phyloP scores from a whole-genome alignment of 768 basidiomycete species.

The Leccinellum albellum region DNA sequence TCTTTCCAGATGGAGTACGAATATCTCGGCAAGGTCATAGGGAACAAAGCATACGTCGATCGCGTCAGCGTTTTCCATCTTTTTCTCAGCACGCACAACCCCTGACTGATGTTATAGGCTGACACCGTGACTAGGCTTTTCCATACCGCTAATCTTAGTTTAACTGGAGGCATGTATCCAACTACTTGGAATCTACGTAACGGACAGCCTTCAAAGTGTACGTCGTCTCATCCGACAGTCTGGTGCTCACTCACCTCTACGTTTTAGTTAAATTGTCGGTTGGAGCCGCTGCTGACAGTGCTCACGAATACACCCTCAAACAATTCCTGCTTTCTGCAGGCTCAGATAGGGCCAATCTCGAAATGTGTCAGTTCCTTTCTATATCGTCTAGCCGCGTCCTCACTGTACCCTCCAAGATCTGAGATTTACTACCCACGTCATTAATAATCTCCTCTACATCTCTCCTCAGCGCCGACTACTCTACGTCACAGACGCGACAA shows the following conservation, averaged over 20 bases:
- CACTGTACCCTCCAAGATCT: conserved; percentile 42
- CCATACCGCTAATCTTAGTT: conserved; percentile 40
- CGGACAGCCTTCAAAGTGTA: conserved; percentile 47
- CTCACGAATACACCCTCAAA: conserved; percentile 76
- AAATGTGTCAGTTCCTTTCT: conserved; percentile 53
- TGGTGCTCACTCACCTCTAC: neutral
- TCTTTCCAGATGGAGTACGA: conserved; percentile 82
- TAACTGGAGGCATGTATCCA: conserved; percentile 63
- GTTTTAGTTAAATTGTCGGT: conserved; percentile 46
- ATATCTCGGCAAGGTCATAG: conserved; percentile 77
- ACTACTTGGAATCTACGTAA: conserved; percentile 49
- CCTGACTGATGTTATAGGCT: conserved; percentile 33
- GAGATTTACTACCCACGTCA: conserved; percentile 55
- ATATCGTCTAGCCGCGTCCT: neutral
- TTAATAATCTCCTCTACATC: conserved; percentile 63
- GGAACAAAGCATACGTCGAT: conserved; percentile 58
- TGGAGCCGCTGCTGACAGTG: conserved; percentile 67
- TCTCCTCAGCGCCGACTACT: conserved; percentile 62
- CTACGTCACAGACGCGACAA: conserved; percentile 58
- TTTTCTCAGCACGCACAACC: neutral
- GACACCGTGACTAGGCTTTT: conserved; percentile 47
- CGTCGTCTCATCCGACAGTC: conserved; percentile 16
- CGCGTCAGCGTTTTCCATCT: conserved; percentile 37
- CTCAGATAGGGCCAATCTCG: conserved; percentile 54
- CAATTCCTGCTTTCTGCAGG: conserved; percentile 64